phyloP scores from a whole-genome alignment of 208 protist genomes.

The Trypanosoma lewisi region DNA sequence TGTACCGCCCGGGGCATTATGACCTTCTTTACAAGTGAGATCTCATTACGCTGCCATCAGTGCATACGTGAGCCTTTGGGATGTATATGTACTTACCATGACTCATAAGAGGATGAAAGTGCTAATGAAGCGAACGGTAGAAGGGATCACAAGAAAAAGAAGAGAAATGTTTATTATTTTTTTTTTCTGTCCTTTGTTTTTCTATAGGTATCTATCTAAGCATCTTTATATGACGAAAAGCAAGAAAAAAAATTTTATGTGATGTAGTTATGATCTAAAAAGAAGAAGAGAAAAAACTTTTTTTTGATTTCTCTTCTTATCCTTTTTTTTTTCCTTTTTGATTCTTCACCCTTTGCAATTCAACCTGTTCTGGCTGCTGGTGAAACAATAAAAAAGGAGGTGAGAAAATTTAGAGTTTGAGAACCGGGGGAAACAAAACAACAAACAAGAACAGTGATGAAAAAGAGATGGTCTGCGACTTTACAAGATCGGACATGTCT shows the following conservation, averaged over 20 bases:
- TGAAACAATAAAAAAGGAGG: background rate
- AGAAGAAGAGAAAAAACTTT: too few species aligned
- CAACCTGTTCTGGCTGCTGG: background rate
- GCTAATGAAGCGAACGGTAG: too few species aligned
- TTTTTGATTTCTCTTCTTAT: background rate
- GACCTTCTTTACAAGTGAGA: slow-evolving; percentile 57
- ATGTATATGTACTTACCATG: too few species aligned
- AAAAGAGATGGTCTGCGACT: background rate
- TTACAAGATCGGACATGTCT: background rate
- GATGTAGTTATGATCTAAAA: too few species aligned
- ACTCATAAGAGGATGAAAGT: too few species aligned
- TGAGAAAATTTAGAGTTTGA: too few species aligned
- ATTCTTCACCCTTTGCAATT: slow-evolving; percentile 1
- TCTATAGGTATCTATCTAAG: too few species aligned
- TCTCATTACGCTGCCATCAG: background rate
- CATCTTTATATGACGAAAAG: background rate
- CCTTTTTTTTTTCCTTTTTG: slow-evolving; percentile 4
- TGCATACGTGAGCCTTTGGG: background rate
- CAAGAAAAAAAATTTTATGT: background rate
- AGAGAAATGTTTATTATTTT: background rate
- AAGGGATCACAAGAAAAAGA: background rate
- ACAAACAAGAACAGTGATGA: background rate
- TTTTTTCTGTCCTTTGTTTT: too few species aligned
- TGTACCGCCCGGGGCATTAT: slow-evolving; percentile 83
- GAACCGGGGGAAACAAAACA: background rate